Evolutionary conservation across 768 basidiomycete species (phyloP).

Genomic region (Heimioporus sp.): DNA sequence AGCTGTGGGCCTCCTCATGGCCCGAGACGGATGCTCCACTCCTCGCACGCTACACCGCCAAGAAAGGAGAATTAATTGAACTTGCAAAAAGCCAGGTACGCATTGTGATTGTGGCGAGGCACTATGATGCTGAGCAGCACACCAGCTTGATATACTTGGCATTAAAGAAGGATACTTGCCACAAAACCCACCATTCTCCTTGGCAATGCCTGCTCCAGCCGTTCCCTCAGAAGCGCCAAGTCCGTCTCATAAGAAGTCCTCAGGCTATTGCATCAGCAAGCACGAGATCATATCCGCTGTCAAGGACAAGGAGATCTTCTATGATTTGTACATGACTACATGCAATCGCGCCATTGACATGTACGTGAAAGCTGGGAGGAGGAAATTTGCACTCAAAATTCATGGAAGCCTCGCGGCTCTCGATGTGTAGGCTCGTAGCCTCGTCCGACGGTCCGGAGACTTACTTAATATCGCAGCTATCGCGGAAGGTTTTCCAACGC

Average conservation of each 20-base stretch:
- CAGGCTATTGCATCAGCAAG: slow-evolving; percentile 47
- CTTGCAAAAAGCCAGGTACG: slow-evolving; percentile 84
- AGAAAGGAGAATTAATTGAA: slow-evolving; percentile 86
- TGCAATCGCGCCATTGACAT: slow-evolving; percentile 84
- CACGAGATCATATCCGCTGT: slow-evolving; percentile 60
- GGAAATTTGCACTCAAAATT: slow-evolving; percentile 82
- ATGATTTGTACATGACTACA: slow-evolving; percentile 68
- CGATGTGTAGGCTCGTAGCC: slow-evolving; percentile 66
- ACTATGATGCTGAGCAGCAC: slow-evolving; percentile 2
- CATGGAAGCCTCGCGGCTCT: slow-evolving; percentile 86
- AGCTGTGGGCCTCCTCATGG: slow-evolving; percentile 59
- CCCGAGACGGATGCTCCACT: slow-evolving; percentile 44
- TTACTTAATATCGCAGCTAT: slow-evolving; percentile 46
- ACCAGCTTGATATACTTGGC: slow-evolving; percentile 84
- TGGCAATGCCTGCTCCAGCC: slow-evolving; percentile 32
- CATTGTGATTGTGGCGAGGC: background rate
- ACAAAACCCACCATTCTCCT: slow-evolving; percentile 65
- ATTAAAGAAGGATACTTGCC: slow-evolving; percentile 73
- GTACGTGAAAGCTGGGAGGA: slow-evolving; percentile 79
- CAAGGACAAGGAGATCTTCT: slow-evolving; percentile 58
- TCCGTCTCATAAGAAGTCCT: slow-evolving; percentile 20
- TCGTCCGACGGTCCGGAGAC: background rate
- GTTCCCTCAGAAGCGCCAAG: slow-evolving; percentile 12
- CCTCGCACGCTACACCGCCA: slow-evolving; percentile 59
- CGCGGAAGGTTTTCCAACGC: slow-evolving; percentile 64